phyloP scores from a whole-genome alignment of 257 asterid species.

The Striga asiatica region DNA sequence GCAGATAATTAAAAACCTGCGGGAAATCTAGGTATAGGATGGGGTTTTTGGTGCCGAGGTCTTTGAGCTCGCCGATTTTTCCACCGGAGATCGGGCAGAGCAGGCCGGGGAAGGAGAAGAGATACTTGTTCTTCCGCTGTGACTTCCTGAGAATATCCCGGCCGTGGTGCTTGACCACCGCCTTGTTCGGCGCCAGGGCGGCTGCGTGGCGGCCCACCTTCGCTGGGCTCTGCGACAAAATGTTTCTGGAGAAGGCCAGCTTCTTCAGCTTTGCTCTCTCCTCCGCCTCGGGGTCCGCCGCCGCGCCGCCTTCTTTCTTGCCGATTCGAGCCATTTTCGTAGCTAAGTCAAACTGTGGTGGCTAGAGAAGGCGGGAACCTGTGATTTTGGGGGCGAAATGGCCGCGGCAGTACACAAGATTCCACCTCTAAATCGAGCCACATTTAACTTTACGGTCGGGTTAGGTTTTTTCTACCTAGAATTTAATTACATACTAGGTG shows the following conservation, averaged over 20 bases:
- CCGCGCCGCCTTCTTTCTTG: slow-evolving; percentile 26
- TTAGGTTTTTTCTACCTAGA: too few species aligned
- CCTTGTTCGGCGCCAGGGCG: slow-evolving; percentile 52
- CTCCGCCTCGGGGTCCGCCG: slow-evolving; percentile 35
- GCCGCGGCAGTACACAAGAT: too few species aligned
- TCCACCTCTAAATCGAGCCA: too few species aligned
- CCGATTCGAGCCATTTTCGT: slow-evolving; percentile 39
- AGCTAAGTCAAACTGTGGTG: background rate
- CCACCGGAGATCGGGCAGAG: slow-evolving; percentile 76
- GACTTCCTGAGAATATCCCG: slow-evolving; percentile 69
- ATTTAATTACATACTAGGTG: too few species aligned
- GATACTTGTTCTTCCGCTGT: slow-evolving; percentile 59
- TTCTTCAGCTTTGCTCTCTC: slow-evolving; percentile 53
- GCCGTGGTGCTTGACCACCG: slow-evolving; percentile 69
- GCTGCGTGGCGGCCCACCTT: slow-evolving; percentile 25
- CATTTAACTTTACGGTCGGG: too few species aligned
- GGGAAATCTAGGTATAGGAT: slow-evolving; percentile 82
- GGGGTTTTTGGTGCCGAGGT: slow-evolving; percentile 85
- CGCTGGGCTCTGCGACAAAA: slow-evolving; percentile 34
- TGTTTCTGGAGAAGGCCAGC: slow-evolving; percentile 36
- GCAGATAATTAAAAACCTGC: slow-evolving; percentile 34
- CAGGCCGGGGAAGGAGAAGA: slow-evolving; percentile 83
- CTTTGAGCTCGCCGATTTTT: slow-evolving; percentile 72
- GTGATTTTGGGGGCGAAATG: slow-evolving; percentile 13
- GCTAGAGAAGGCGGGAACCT: background rate